Evolutionary conservation across 192 early-diverging fungal species (phyloP), one percentile per base, ranked within the genome.

Genomic region (Geosiphon pyriformis): DNA sequence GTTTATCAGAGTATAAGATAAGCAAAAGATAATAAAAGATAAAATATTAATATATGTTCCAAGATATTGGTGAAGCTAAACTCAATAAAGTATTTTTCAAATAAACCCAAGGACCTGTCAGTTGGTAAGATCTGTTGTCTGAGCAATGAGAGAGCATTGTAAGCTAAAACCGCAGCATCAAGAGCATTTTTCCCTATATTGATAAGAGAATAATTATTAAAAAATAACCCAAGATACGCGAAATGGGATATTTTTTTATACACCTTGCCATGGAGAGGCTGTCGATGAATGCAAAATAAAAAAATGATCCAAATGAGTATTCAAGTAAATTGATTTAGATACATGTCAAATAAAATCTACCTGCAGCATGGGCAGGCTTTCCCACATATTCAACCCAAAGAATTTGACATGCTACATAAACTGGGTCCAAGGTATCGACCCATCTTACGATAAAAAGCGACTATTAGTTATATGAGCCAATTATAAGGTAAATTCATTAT

Each of bases 121-220:
- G 80, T 82, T 2, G 88, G 85, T n/a, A 79, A 67, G 11, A 85
- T 78, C 64, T 92, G 88, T 58, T 92, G 86, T 50, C 92, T 79
- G 72, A 91, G 67, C 63, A 88, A 79, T 18, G 82, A 81, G 34
- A 91, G 74, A 20, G 70, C 77, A 30, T 83, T 81, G 76, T 87
- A 85, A 1, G 86, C 83, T 35, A 80, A 75, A 2, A 83, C 80
- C 42, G 85, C 66, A 7, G 90, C 91, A 72, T 92, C 88, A 29
- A 92, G 79, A 1, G 92, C 91, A 73, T 94, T 94, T 34, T 86
- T 69, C 47, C 87, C 86, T 78, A 57, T 20, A 30, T 31, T 42
- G 37, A 42, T 10, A 42, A 42, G 15, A 42, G 6, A 6, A 42
- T 15, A 15, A 42, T n/a, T n/a, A n/a, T n/a, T n/a, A n/a, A n/a